Percentiles rank a stretch among this genome's conserved stretches.
Evolutionary conservation across 768 basidiomycete species (phyloP).

Genomic region (Suillus americanus): DNA sequence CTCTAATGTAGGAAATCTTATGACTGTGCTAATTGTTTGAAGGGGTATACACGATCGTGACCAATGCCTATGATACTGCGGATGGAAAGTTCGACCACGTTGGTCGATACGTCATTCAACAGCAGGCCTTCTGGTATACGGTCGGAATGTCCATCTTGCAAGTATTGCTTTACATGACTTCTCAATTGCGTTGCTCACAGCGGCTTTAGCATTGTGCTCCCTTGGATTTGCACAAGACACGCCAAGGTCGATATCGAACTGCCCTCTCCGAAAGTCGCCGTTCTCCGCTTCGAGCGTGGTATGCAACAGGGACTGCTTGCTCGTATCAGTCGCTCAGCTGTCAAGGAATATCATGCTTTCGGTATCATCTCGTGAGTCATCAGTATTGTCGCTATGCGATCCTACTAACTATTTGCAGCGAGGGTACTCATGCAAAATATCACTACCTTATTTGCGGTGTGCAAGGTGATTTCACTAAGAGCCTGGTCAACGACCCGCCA

Average conservation of each 20-base stretch:
- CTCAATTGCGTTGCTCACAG: constrained; percentile 7
- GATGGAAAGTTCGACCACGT: constrained; percentile 58
- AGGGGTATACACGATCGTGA: constrained; percentile 69
- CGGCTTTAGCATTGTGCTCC: constrained; percentile 56
- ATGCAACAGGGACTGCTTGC: constrained; percentile 83
- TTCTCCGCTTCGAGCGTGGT: constrained; percentile 76
- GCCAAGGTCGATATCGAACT: constrained; percentile 75
- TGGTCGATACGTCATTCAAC: constrained; percentile 53
- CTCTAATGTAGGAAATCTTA: background rate
- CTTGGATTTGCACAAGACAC: constrained; percentile 75
- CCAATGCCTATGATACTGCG: constrained; percentile 57
- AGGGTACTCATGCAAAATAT: constrained; percentile 69
- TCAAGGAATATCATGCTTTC: constrained; percentile 84
- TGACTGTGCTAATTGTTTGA: constrained; percentile 22
- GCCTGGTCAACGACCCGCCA: constrained; percentile 69
- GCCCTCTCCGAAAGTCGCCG: constrained; percentile 79
- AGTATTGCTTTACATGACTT: constrained; percentile 21
- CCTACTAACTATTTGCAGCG: constrained; percentile 39
- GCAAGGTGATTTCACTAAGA: constrained; percentile 77
- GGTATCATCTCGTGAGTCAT: constrained; percentile 68
- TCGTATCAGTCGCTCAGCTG: constrained; percentile 67
- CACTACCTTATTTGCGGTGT: constrained; percentile 84
- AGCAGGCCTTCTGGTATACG: constrained; percentile 79
- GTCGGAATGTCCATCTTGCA: constrained; percentile 74
- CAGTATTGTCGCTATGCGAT: background rate